Percentiles rank a stretch among this genome's conserved stretches.
These are phyloP conservation scores for Rauvolfia tetraphylla DNA, from an alignment of 257 asterid genomes.

Conservation along the genomic window DNA sequence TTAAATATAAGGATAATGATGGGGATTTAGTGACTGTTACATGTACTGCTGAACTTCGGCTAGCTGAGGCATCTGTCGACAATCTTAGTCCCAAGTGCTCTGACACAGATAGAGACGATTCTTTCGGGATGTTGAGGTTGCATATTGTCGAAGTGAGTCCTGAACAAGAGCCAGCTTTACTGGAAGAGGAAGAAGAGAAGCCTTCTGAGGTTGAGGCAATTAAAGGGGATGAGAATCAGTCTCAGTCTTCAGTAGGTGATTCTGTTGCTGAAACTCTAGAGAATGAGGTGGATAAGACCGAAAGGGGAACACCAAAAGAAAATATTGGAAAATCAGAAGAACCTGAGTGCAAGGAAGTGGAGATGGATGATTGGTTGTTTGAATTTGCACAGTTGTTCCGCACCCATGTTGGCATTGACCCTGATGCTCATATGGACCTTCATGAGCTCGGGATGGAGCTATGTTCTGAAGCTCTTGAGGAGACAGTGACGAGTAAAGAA, in stretches of 20 bases:
- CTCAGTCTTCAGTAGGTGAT: conserved; percentile 46
- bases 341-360: conserved; percentile 79
- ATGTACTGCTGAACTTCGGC: conserved; percentile 61
- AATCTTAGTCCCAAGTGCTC: conserved; percentile 39
- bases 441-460: conserved; percentile 99
- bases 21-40: conserved; percentile 90
- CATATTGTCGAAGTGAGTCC: conserved; percentile 91
- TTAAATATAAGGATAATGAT: conserved; percentile 78
- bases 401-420: conserved; percentile 85
- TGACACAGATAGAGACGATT: conserved; percentile 41
- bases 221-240: conserved; percentile 51
- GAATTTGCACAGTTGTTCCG: conserved; percentile 97
- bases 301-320: conserved; percentile 38
- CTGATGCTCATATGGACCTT: conserved; percentile 90
- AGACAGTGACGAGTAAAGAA: conserved; percentile 78
- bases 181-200: conserved; percentile 80
- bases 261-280: conserved; percentile 48
- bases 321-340: conserved; percentile 51
- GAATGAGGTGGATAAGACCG: conserved; percentile 42
- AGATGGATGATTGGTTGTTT: conserved; percentile 96
- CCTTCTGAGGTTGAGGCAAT: conserved; percentile 37
- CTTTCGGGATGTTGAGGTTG: conserved; percentile 65
- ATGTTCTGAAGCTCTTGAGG: conserved; percentile 94
- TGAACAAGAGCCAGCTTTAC: conserved; percentile 86
- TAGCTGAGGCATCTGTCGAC: conserved; percentile 70